A percentile compares a stretch with the other conserved stretches of the same genome.
Evolutionary conservation across 805 yeast species (phyloP).

Genomic region (Candida maris): DNA sequence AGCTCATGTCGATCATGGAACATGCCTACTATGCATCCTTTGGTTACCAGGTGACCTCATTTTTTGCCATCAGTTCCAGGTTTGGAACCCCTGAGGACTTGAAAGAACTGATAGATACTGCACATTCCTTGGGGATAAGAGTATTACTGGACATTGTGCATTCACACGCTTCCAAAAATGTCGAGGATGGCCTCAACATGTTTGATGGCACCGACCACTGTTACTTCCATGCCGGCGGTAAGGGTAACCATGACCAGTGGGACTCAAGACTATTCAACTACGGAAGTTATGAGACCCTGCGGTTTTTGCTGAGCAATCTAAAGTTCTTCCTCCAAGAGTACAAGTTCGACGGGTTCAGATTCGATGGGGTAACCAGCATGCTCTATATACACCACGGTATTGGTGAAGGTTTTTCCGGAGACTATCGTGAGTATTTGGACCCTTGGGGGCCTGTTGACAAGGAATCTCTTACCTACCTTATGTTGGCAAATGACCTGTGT

Average conservation of each 20-base stretch:
- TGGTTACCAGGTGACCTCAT: conserved; percentile 95
- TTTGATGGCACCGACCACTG: conserved; percentile 96
- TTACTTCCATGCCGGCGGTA: conserved; percentile 83
- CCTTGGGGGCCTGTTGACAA: conserved; percentile 72
- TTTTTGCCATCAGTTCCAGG: conserved; percentile 85
- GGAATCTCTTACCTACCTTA: conserved; percentile 82
- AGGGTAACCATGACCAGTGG: conserved; percentile 90
- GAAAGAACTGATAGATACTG: conserved; percentile 85
- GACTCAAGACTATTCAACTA: conserved; percentile 94
- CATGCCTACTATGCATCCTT: conserved; percentile 97
- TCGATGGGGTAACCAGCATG: conserved; percentile 96
- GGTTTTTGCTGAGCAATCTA: conserved; percentile 81
- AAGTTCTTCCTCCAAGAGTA: conserved; percentile 80
- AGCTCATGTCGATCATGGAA: conserved; percentile 97
- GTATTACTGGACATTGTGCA: conserved; percentile 92
- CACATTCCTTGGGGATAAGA: conserved; percentile 82
- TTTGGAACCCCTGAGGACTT: conserved; percentile 95
- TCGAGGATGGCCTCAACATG: conserved; percentile 85
- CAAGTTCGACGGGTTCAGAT: conserved; percentile 90
- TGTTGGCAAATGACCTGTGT: conserved; percentile 85
- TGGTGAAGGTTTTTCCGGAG: conserved; percentile 85
- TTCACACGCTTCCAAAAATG: conserved; percentile 93
- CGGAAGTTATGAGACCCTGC: conserved; percentile 83
- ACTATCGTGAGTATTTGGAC: conserved; percentile 85
- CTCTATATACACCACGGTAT: conserved; percentile 89